Evolutionary conservation across 768 basidiomycete genomes (phyloP).

Genomic region (Pleurotus cornucopiae): DNA sequence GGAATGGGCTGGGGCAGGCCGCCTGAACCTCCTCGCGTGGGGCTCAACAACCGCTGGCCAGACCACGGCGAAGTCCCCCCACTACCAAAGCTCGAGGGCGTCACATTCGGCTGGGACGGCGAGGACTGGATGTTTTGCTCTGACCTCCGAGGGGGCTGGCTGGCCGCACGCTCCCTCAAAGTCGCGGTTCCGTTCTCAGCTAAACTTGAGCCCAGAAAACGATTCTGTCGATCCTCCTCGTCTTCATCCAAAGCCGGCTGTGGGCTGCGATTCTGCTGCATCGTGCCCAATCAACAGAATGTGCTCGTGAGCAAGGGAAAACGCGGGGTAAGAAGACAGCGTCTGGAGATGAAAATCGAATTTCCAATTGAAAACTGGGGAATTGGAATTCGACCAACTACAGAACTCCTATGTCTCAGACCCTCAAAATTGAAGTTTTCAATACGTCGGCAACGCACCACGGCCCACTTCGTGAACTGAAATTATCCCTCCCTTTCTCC

Average conservation of each 20-base stretch:
- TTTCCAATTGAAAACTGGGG: conserved; percentile 4
- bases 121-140: conserved; percentile 45
- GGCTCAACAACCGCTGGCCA: conserved; percentile 39
- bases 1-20: conserved; percentile 50
- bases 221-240: conserved; percentile 58
- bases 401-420: conserved; percentile 4
- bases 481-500: not conserved
- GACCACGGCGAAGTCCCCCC: conserved; percentile 36
- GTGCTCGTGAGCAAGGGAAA: conserved; percentile 14
- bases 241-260: conserved; percentile 21
- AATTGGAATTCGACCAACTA: not conserved
- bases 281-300: conserved; percentile 14
- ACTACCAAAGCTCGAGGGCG: conserved; percentile 46
- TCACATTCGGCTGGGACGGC: conserved; percentile 46
- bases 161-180: conserved; percentile 60
- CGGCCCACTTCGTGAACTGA: not conserved
- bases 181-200: conserved; percentile 41
- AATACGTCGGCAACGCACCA: not conserved
- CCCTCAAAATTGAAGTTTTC: not conserved
- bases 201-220: conserved; percentile 42
- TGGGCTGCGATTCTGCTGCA: conserved; percentile 22
- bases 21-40: conserved; percentile 17
- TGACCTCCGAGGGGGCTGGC: conserved; percentile 60
- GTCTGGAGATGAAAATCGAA: conserved; percentile 8
- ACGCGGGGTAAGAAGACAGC: conserved; percentile 9